phyloP scores from a whole-genome alignment of 225 moss, liverwort and hornwort genomes.

The Physcomitrellopsis africana region DNA sequence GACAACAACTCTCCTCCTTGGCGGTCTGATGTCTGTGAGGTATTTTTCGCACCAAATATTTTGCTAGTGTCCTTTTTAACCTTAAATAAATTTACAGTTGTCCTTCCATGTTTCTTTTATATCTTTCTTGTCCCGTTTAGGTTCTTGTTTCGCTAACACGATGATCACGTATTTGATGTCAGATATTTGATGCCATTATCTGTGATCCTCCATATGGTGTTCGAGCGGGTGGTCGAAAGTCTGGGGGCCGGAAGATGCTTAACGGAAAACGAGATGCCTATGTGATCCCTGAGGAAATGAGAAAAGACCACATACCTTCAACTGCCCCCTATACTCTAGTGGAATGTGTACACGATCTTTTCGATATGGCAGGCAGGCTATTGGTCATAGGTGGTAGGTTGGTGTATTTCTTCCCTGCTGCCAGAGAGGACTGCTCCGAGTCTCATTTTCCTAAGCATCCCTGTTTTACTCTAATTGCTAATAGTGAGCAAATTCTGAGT shows the following conservation, averaged over 20 bases:
- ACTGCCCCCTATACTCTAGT: constrained; percentile 92
- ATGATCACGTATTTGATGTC: constrained; percentile 21
- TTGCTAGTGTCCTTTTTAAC: constrained; percentile 3
- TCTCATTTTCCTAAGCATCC: constrained; percentile 85
- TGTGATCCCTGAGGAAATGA: constrained; percentile 73
- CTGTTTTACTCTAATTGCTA: constrained; percentile 82
- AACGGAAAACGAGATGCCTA: constrained; percentile 89
- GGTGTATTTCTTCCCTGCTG: constrained; percentile 93
- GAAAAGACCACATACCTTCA: constrained; percentile 88
- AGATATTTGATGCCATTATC: constrained; percentile 95
- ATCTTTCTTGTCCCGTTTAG: neutral
- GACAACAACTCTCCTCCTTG: constrained; percentile 98
- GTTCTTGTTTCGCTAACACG: constrained; percentile 8
- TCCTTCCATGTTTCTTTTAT: neutral
- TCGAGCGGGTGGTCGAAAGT: constrained; percentile 95
- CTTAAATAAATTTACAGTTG: neutral
- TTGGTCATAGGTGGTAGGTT: constrained; percentile 87
- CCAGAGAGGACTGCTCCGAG: constrained; percentile 81
- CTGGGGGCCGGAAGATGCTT: constrained; percentile 93
- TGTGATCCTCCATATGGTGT: constrained; percentile 99
- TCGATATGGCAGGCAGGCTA: constrained; percentile 84
- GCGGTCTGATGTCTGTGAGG: constrained; percentile 82
- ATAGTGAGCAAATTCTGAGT: constrained; percentile 91
- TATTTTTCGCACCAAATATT: constrained; percentile 27
- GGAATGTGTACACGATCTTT: constrained; percentile 89